Base-by-base conservation (phyloP, 1,139 yeast genomes). In the Sugiyamaella paludigena region DNA sequence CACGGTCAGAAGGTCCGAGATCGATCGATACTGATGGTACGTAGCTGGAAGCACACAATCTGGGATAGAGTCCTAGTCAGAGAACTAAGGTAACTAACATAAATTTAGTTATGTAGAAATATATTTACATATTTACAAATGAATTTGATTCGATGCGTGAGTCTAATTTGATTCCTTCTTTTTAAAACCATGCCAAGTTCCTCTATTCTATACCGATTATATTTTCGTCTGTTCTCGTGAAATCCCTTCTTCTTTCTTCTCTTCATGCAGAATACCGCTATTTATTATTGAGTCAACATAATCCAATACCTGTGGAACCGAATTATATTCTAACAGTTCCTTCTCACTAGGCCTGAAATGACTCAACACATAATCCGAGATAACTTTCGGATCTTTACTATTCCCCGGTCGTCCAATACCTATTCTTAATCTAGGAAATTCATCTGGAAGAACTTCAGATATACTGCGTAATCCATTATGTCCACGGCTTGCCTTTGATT, bases 391-490 rank as follows among this genome's bases (percentile, higher is more conserved):
- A 35, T 72, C 70, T 52, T 74, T 65, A 10, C 67, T 60, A 5
- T 62, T 69, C 19, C 45, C 40, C 0, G 91, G 85, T 47, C 86
- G 72, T 1, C 87, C 95, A 19, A 88, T 83, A 0, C 96, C 96
- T 8, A 88, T 70, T 11, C 84, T 78, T 6, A 87, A 62, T 51
- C 83, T 76, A 12, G 76, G 72, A 57, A 79, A 81, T 1, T 75
- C 45, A 12, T 77, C 76, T 35, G 56, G 58, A 29, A 77, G 58
- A 24, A 54, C 49, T 13, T 64, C 60, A 43, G 75, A 76, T 13
- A 87, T 75, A 34, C 84, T 78, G 55, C 77, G 74, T 39, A 88
- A 70, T 0, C 96, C 96, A 62, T 87, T 87, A 60, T 88, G 96
- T 0, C 96, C 96, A 50, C 88, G 68, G 9, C 81, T 75, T 50